A percentile compares a stretch with the other conserved stretches of the same genome.
These are phyloP conservation scores for Penicillium mononematosum DNA, from an alignment of 495 filamentous ascomycete genomes.

Conservation along the genomic window DNA sequence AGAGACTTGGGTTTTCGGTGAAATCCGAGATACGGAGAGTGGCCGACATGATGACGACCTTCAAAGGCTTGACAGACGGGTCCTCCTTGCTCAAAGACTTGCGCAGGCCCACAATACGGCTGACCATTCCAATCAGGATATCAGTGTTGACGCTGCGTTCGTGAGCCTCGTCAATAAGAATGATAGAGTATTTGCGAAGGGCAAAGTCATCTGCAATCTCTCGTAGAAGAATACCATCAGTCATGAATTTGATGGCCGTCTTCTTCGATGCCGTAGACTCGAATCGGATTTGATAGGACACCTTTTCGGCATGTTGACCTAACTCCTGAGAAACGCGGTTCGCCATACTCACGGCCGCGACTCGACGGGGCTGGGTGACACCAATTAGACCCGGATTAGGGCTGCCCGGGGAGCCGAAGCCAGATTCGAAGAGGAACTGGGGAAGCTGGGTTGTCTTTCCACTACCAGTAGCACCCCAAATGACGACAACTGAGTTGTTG, in stretches of 20 bases:
- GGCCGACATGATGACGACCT: conserved; percentile 97
- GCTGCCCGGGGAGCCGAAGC: conserved; percentile 75
- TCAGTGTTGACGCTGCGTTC: conserved; percentile 97
- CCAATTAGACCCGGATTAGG: conserved; percentile 89
- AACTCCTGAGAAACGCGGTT: conserved; percentile 86
- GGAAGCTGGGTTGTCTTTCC: conserved; percentile 97
- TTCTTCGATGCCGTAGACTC: conserved; percentile 78
- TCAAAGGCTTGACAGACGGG: conserved; percentile 68
- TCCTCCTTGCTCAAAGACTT: conserved; percentile 63
- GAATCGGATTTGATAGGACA: conserved; percentile 94
- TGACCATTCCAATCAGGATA: conserved; percentile 94
- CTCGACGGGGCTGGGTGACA: conserved; percentile 89
- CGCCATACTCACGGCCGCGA: conserved; percentile 93
- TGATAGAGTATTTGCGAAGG: conserved; percentile 86
- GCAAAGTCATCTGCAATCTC: conserved; percentile 90
- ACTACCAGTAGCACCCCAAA: conserved; percentile 95
- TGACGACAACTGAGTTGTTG: conserved; percentile 79
- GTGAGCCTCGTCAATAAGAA: conserved; percentile 97
- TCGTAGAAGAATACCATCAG: conserved; percentile 90
- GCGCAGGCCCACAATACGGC: conserved; percentile 80
- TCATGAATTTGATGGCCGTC: conserved; percentile 98
- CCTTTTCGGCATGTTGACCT: conserved; percentile 62
- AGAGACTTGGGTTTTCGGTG: conserved; percentile 76
- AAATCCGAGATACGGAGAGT: conserved; percentile 90
- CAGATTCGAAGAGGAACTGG: conserved; percentile 92